phyloP scores from a whole-genome alignment of 306 rosid genomes.

The Pterocarpus macrocarpus region DNA sequence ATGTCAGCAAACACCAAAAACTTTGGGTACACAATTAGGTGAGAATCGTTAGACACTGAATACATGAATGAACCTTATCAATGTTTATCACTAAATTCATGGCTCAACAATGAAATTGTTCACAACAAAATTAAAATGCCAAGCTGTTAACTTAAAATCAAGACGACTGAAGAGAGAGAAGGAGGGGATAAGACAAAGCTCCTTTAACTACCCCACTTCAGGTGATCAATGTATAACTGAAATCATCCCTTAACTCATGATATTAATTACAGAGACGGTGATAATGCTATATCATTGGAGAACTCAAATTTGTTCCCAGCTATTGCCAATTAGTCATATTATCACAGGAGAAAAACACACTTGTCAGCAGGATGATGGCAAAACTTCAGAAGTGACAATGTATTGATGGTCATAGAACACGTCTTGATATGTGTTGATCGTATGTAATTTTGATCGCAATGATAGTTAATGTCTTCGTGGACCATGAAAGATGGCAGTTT shows the following conservation, averaged over 20 bases:
- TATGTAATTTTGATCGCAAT: too few species aligned
- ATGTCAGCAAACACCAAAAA: constrained; percentile 48
- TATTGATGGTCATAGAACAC: too few species aligned
- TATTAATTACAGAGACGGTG: not conserved
- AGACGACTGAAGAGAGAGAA: not conserved
- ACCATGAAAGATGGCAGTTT: too few species aligned
- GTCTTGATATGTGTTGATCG: too few species aligned
- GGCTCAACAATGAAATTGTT: not conserved
- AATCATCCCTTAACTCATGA: not conserved
- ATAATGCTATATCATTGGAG: not conserved
- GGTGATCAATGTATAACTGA: not conserved
- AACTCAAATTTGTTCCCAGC: too few species aligned
- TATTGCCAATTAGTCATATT: not conserved
- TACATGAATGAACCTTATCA: constrained; percentile 10
- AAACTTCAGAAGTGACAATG: not conserved
- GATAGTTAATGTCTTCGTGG: too few species aligned
- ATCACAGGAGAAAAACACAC: not conserved
- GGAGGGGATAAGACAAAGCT: not conserved
- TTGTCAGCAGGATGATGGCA: not conserved
- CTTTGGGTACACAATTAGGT: not conserved
- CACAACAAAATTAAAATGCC: not conserved
- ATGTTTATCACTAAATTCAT: not conserved
- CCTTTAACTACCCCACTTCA: not conserved
- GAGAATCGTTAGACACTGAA: not conserved
- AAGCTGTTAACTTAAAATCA: not conserved